phyloP scores from a whole-genome alignment of 2,329 filamentous ascomycete species.

The Cadophora sp. region DNA sequence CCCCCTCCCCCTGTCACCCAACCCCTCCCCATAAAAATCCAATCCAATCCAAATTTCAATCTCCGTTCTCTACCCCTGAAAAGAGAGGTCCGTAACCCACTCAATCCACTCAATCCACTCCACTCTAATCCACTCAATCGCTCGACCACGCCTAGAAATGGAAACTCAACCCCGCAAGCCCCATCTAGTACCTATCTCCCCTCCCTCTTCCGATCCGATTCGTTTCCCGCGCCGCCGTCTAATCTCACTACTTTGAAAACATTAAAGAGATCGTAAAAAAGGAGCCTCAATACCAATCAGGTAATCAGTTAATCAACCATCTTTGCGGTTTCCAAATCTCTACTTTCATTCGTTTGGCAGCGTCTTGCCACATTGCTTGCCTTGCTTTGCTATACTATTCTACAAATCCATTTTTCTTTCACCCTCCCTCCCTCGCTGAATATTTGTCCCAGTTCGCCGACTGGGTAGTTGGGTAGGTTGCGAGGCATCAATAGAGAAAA shows the following conservation, averaged over 20 bases:
- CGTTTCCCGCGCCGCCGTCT: not conserved
- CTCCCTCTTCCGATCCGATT: conserved; percentile 11
- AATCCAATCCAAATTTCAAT: too few species aligned
- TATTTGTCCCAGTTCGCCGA: conserved; percentile 23
- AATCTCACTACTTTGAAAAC: too few species aligned
- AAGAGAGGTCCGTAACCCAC: not conserved
- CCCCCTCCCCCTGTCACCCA: not conserved
- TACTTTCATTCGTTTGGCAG: not conserved
- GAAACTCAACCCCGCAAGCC: conserved; percentile 12
- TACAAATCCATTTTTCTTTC: conserved; percentile 3
- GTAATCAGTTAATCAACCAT: not conserved
- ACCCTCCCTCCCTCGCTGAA: not conserved
- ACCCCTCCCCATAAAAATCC: not conserved
- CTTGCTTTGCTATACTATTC: not conserved
- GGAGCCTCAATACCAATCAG: not conserved
- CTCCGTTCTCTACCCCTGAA: conserved; percentile 9
- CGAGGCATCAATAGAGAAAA: conserved; percentile 24
- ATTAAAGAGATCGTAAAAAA: not conserved
- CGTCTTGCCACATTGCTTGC: not conserved
- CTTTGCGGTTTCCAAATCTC: not conserved
- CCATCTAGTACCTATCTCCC: not conserved
- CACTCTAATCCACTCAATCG: not conserved
- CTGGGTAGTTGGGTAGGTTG: not conserved
- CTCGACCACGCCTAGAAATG: not conserved
- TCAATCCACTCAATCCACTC: not conserved